Evolutionary conservation across 768 basidiomycete genomes (phyloP), one percentile per base, ranked within the genome.

Genomic region (Rhizopogon rudus): DNA sequence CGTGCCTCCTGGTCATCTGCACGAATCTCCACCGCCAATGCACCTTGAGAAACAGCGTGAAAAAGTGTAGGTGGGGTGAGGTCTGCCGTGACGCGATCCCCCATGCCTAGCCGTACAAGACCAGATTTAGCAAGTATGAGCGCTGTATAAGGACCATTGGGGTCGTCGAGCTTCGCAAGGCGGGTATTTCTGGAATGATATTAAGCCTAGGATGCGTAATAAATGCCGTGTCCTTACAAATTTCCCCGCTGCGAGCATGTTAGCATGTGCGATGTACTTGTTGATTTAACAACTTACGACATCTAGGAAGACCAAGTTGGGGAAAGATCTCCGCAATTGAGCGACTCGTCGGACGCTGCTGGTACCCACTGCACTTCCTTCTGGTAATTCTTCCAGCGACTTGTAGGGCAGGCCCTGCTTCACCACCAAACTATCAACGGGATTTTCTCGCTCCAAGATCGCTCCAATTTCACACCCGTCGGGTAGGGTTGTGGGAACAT

Each of bases 111-210:
- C 35, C 97, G 91, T 12, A 91, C 77, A 41, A 99, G 80, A 7
- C 97, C 97, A 2, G 97, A 91, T 65, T 88, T 88, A 17, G 97
- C 97, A 54, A 99, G 91, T 67, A 98, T 85, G 53, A 98, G 76
- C 8, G 93, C 96, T 48, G 88, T 78, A 70, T 87, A 98, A 16
- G 84, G 86, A 28, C 88, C 84, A 51, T 84, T 78, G 6, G 84
- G 80, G 6, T 84, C 88, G 70, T 99, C 96, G 44, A 99, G 82
- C 73, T 99, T 99, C 29, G 81, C 78, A 33, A 98, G 72, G 40
- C 97, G 91, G 16, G 96, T 98, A 63, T 94, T 91, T 56, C 93
- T 91, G 64, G 51, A 44, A 25, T 60, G 12, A 62, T 51, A 25
- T 40, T 60, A 51, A 59, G 42, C 53, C 10, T 17, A 41, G 33